Evolutionary conservation across 805 yeast genomes (phyloP), one percentile per base, ranked within the genome.

Genomic region (Candida odintsovae): DNA sequence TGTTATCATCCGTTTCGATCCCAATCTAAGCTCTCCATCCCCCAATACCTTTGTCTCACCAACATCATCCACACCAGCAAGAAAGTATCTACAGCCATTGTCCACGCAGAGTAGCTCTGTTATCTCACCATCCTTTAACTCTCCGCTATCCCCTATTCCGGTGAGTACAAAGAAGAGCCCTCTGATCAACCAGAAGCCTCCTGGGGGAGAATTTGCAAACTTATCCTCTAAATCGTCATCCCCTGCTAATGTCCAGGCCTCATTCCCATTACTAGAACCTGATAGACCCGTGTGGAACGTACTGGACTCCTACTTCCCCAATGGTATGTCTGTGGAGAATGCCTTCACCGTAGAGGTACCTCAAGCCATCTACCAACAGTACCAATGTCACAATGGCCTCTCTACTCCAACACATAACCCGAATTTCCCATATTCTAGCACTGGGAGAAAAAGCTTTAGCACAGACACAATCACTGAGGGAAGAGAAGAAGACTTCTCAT

Each of bases 311-410:
- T 75, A 73, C 54, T 86, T 67, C 57, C 87, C 90, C 0, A 60
- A 68, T n/a, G 88, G 89, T 0, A 86, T 84, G 90, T 52, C 62
- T 2, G 75, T 83, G 73, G 65, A 68, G 16, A 88, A 83, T 42
- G 84, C 92, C 0, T 69, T 86, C 26, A 61, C 83, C 2, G 71
- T 85, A 13, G 86, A 76, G n/a, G 63, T 70, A 0, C 73, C 77
- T 2, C 42, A 47, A 6, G 47, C 46, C 10, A 16, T 46, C 10
- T 45, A 48, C 11, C 44, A 48, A 13, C 40, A 46, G 31, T 18
- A 21, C 37, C 43, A 26, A 13, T 18, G 23, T 11, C 44, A 23
- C 43, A 44, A 33, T 22, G 19, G 15, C 15, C 13, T 11, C 21
- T 35, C 35, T 11, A 37, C 33, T 7, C 43, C 35, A 16, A 23